Evolutionary conservation across 371 early-diverging fungal genomes (phyloP).

Genomic region (Chytridiales sp.): DNA sequence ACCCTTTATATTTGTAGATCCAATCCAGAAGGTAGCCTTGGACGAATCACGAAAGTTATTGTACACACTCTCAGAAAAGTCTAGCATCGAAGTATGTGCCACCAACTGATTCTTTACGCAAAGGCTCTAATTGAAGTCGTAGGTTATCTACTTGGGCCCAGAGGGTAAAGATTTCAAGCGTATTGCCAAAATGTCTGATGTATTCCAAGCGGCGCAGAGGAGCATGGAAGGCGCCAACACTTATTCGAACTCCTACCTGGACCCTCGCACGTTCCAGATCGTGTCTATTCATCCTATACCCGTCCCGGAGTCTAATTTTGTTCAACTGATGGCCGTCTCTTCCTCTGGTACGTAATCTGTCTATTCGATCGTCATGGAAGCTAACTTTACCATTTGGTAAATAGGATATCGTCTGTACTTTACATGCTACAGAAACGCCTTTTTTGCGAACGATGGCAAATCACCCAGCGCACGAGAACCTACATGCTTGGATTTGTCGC

Average conservation of each 20-base stretch:
- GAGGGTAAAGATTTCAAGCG: conserved; percentile 45
- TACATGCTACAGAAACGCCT: conserved; percentile 44
- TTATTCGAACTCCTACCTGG: conserved; percentile 26
- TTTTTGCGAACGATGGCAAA: conserved; percentile 5
- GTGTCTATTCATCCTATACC: conserved; percentile 67
- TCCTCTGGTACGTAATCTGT: conserved; percentile 45
- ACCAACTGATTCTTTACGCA: no score
- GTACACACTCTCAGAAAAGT: conserved; percentile 65
- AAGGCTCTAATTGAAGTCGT: no score
- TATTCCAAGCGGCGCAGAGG: conserved; percentile 40
- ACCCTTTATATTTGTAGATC: conserved; percentile 17
- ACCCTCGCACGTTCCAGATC: conserved; percentile 51
- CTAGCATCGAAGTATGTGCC: conserved; percentile 63
- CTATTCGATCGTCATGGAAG: not conserved
- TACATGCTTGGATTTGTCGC: conserved; percentile 62
- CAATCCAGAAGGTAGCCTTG: conserved; percentile 49
- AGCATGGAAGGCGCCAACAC: conserved; percentile 17
- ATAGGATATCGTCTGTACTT: conserved; percentile 77
- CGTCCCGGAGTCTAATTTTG: conserved; percentile 55
- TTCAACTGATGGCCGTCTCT: conserved; percentile 71
- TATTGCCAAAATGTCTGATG: conserved; percentile 43
- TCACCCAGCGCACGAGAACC: conserved; percentile 35
- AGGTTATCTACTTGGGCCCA: conserved; percentile 49
- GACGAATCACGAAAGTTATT: conserved; percentile 71
- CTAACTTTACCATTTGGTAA: not conserved